Evolutionary conservation across 139 green algal species (phyloP).

Genomic region (Chlorella sp.): DNA sequence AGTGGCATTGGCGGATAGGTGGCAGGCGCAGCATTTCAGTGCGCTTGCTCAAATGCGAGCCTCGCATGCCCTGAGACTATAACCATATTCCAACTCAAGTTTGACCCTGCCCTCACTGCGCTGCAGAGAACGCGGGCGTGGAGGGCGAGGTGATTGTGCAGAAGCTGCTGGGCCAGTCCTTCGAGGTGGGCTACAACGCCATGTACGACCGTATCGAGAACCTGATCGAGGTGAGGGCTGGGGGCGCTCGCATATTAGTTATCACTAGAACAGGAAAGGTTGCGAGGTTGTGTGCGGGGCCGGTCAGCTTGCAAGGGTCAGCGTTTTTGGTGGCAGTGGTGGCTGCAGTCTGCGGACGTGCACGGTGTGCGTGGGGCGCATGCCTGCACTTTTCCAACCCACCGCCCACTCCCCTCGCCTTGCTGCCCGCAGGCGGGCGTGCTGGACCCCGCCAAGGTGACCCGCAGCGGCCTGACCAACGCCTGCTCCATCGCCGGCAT

Average conservation of each 20-base stretch:
- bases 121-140: conserved; percentile 89
- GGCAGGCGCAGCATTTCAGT: too few species aligned
- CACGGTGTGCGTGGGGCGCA: too few species aligned
- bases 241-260: too few species aligned
- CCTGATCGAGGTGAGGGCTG: conserved; percentile 76
- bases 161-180: conserved; percentile 84
- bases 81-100: too few species aligned
- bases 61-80: background rate
- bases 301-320: too few species aligned
- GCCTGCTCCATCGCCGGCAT: conserved; percentile 96
- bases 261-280: too few species aligned
- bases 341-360: too few species aligned
- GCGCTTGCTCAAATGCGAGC: background rate
- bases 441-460: conserved; percentile 59
- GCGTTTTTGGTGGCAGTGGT: too few species aligned
- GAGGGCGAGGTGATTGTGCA: conserved; percentile 93
- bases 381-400: too few species aligned
- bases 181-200: conserved; percentile 95
- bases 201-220: conserved; percentile 75
- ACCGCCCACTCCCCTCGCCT: too few species aligned
- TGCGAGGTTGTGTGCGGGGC: background rate
- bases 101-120: background rate
- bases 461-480: conserved; percentile 91
- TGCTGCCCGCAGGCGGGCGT: background rate
- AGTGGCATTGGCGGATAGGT: too few species aligned